A percentile compares a stretch with the other conserved stretches of the same genome.
Evolutionary conservation across 2,329 filamentous ascomycete species (phyloP).

Genomic region (Colletotrichum cereale): DNA sequence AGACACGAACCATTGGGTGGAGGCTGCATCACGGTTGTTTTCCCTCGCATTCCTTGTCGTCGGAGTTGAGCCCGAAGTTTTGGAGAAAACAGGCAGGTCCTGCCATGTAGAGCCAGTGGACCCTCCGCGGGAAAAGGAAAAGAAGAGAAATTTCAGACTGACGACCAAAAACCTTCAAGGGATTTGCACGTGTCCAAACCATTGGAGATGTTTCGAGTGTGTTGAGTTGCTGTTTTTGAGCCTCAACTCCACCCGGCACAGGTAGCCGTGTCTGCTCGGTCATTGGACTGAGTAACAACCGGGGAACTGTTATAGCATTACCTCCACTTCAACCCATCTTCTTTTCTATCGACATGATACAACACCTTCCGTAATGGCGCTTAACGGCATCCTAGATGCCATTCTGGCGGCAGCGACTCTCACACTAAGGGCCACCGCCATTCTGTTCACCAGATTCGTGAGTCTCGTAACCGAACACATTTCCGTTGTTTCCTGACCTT

Average conservation of each 20-base stretch:
- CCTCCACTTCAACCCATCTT: no score
- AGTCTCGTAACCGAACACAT: not conserved
- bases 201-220: not conserved
- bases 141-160: not conserved
- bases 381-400: slow-evolving; percentile 9
- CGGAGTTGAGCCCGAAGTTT: not conserved
- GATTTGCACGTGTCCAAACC: not conserved
- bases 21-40: not conserved
- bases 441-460: slow-evolving; percentile 30
- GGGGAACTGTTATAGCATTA: no score
- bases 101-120: not conserved
- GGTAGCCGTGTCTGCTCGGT: not conserved
- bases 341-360: not conserved
- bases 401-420: slow-evolving; percentile 16
- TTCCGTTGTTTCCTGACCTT: not conserved
- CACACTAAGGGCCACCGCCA: not conserved
- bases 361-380: not conserved
- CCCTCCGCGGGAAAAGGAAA: not conserved
- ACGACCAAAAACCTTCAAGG: no score
- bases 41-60: not conserved
- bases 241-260: not conserved
- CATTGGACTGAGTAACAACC: no score
- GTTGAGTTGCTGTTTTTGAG: not conserved
- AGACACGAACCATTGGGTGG: not conserved
- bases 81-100: not conserved